Evolutionary conservation across 139 green algal species (phyloP).

Genomic region (Chlorella sp.): DNA sequence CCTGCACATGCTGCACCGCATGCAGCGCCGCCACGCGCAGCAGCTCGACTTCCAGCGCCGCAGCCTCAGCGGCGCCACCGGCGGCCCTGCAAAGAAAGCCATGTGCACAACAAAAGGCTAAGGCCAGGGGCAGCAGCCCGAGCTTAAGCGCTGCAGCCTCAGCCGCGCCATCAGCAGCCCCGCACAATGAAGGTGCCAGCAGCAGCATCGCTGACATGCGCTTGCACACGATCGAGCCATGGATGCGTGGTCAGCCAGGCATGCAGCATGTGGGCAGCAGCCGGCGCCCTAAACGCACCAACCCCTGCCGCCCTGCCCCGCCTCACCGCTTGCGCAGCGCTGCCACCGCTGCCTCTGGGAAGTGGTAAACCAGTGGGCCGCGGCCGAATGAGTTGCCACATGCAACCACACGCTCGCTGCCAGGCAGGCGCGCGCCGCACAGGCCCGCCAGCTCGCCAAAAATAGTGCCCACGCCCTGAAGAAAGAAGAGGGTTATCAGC

Average conservation of each 20-base stretch:
- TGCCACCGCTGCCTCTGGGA: not conserved
- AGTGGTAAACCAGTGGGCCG: conserved; percentile 3
- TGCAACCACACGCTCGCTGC: not conserved
- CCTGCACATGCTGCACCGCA: conserved; percentile 12
- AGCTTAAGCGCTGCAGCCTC: no score
- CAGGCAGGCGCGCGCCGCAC: not conserved
- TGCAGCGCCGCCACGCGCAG: not conserved
- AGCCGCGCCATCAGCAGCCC: no score
- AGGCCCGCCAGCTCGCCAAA: not conserved
- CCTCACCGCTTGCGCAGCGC: not conserved
- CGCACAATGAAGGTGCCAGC: no score
- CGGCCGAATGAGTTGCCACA: conserved; percentile 7
- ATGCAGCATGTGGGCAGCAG: not conserved
- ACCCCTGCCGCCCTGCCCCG: no score
- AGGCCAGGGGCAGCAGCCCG: no score
- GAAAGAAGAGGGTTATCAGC: not conserved
- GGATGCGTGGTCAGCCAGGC: not conserved
- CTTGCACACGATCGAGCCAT: not conserved
- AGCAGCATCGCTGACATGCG: no score
- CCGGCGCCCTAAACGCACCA: no score
- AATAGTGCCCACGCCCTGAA: conserved; percentile 1
- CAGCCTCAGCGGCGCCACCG: not conserved
- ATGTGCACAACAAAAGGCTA: not conserved
- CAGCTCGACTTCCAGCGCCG: not conserved
- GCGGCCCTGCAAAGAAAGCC: not conserved